Conservation (phyloP, 495 filamentous ascomycete genomes). For the Clavariopsis aquatica region DNA sequence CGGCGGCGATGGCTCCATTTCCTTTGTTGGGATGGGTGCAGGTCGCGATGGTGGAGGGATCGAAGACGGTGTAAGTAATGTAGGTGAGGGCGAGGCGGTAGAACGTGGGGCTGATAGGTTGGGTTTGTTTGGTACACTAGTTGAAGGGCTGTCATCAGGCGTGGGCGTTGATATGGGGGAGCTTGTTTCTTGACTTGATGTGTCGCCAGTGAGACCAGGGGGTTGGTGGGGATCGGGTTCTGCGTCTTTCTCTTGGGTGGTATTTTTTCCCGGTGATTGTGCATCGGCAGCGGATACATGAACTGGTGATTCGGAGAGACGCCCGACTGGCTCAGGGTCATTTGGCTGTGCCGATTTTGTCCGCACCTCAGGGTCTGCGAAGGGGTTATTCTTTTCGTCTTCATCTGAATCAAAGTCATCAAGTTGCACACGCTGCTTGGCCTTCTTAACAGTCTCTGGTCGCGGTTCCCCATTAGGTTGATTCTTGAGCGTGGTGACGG, state of each 20-base stretch:
- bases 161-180: constrained; percentile 38
- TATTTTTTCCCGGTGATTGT: constrained; percentile 29
- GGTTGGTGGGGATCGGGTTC: constrained; percentile 38
- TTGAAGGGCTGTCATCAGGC: constrained; percentile 30
- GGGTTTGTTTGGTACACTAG: constrained; percentile 19
- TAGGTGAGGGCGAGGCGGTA: constrained; percentile 27
- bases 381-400: constrained; percentile 45
- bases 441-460: constrained; percentile 50
- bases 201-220: constrained; percentile 32
- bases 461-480: constrained; percentile 22
- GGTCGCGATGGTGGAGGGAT: constrained; percentile 32
- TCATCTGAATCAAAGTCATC: constrained; percentile 53
- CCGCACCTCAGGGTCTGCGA: constrained; percentile 40
- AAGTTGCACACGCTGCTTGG: constrained; percentile 50
- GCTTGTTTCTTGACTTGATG: constrained; percentile 35
- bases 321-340: constrained; percentile 45
- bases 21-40: constrained; percentile 34
- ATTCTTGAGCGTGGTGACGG: constrained; percentile 37
- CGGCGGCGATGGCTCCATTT: constrained; percentile 31
- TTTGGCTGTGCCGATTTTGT: constrained; percentile 31
- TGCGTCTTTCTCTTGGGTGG: constrained; percentile 19
- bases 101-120: constrained; percentile 20
- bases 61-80: constrained; percentile 8
- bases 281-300: constrained; percentile 57
- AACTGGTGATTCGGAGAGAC: constrained; percentile 75